Conservation (phyloP, 2,329 filamentous ascomycete species). For the Salinomyces thailandicus region DNA sequence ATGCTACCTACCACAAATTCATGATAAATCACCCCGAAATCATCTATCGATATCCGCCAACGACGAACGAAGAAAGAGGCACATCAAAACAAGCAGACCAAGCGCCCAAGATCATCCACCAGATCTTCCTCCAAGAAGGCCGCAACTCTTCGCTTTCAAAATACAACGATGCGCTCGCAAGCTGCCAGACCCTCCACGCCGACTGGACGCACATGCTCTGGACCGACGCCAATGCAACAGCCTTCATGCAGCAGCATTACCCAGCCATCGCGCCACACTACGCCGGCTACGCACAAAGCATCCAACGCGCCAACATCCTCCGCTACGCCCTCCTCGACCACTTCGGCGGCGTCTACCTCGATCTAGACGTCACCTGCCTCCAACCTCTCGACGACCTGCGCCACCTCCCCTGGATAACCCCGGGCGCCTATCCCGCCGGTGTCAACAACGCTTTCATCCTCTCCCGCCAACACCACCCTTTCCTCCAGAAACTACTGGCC, state of each 20-base stretch:
- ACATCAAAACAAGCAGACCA: not conserved
- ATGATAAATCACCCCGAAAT: slow-evolving; percentile 11
- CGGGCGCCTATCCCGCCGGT: slow-evolving; percentile 20
- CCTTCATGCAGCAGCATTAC: slow-evolving; percentile 17
- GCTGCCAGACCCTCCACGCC: slow-evolving; percentile 16
- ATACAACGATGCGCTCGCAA: slow-evolving; percentile 13
- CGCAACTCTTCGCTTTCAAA: slow-evolving; percentile 11
- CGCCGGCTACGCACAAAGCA: slow-evolving; percentile 16
- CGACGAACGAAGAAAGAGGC: not conserved
- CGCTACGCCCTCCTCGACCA: slow-evolving; percentile 20
- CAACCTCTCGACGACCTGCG: slow-evolving; percentile 15
- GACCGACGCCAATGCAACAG: slow-evolving; percentile 14
- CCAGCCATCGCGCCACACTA: slow-evolving; percentile 17
- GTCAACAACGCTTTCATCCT: slow-evolving; percentile 26
- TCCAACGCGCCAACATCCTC: slow-evolving; percentile 22
- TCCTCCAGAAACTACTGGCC: slow-evolving; percentile 13
- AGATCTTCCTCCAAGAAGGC: slow-evolving; percentile 17
- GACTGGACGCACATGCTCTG: slow-evolving; percentile 17
- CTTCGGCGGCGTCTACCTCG: slow-evolving; percentile 22
- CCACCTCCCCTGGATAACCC: slow-evolving; percentile 16
- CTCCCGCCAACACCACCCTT: slow-evolving; percentile 15
- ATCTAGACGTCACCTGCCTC: slow-evolving; percentile 20
- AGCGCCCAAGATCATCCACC: slow-evolving; percentile 18
- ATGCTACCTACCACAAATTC: slow-evolving; percentile 14
- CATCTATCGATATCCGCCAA: slow-evolving; percentile 11